Conservation (phyloP, 352 stramenopile species). For the Globisporangium cystogenes region DNA sequence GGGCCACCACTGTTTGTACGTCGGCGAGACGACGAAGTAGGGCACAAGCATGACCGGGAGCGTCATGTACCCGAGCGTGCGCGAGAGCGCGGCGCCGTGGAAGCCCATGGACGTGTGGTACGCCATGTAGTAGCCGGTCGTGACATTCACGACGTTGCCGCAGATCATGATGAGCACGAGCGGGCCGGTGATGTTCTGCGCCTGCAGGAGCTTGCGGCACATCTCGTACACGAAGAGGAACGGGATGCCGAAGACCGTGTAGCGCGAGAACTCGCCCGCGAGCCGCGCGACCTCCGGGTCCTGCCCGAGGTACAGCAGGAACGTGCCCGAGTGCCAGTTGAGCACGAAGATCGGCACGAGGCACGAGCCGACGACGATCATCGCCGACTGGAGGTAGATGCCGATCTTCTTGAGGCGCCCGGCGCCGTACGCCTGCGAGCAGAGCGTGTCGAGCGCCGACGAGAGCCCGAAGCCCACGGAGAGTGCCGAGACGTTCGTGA, state of each 20-base stretch:
- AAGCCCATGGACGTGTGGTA: slow-evolving; percentile 71
- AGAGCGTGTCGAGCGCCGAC: slow-evolving; percentile 76
- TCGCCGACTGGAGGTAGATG: slow-evolving; percentile 63
- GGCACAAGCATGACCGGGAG: slow-evolving; percentile 40
- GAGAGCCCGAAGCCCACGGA: slow-evolving; percentile 56
- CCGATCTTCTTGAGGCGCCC: slow-evolving; percentile 60
- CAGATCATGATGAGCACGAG: slow-evolving; percentile 56
- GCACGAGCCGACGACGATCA: slow-evolving; percentile 41
- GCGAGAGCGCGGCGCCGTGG: slow-evolving; percentile 58
- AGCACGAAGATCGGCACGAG: slow-evolving; percentile 43
- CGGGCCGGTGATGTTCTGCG: slow-evolving; percentile 69
- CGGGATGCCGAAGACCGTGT: slow-evolving; percentile 47
- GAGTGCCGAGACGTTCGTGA: slow-evolving; percentile 66
- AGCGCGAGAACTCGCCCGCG: slow-evolving; percentile 51
- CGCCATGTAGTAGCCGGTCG: slow-evolving; percentile 55
- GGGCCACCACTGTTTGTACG: slow-evolving; percentile 23
- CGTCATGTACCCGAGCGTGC: slow-evolving; percentile 40
- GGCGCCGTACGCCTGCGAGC: slow-evolving; percentile 58
- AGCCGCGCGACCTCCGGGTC: slow-evolving; percentile 41
- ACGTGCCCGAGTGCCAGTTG: slow-evolving; percentile 50
- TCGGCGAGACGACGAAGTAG: slow-evolving; percentile 38
- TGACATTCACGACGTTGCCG: slow-evolving; percentile 62
- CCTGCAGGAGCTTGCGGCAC: slow-evolving; percentile 71
- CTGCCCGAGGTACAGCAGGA: slow-evolving; percentile 42
- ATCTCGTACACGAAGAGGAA: slow-evolving; percentile 82